Base-by-base conservation (phyloP, 108 stramenopile genomes). In the Mayamaea pseudoterrestris region DNA sequence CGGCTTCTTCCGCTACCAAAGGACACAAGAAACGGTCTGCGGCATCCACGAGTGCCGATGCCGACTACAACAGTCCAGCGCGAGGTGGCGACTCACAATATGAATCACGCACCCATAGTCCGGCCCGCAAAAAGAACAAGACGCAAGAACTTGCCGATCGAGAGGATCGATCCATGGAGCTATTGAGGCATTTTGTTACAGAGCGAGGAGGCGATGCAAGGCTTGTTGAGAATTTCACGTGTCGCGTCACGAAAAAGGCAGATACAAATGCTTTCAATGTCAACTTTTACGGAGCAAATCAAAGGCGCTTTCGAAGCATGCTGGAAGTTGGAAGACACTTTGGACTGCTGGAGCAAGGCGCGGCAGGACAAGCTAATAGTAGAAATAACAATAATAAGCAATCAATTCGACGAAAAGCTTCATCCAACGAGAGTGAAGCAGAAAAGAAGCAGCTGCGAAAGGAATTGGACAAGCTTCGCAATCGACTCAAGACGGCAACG, bases 291-390 rank as follows among this genome's bases (percentile, higher is more conserved):
- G 73, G 70, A 17, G 66, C 57, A 23, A 61, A 74, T 21, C 70
- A 71, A 5, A 60, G 74, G 27, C 63, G 80, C 20, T 88, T 80
- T 52, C 78, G 79, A 21, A 78, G 80, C 50, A 82, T 88, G 78
- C 42, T 75, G 14, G 85, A 83, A 34, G 78, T 88, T 25, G 75
- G 63, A 17, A 55, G 76, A 35, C 78, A 78, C 48, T 59, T 82
- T 28, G 76, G 73, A 44, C 60, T 88, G 9, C 50, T 57, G 0
- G 43, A 54, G 13, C 42, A 57, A 39, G 56, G 56, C 2, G 70
- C 58, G 12, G 61, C 54, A 17, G 59, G 47, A 27, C 45, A 18
- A 28, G 32, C 55, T 16, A 40, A 25, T 22, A 57, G 35, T 42
- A 53, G 17, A 71, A 67, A 11, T 23, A 24, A 5, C 9, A 11